Evolutionary conservation across 2,329 filamentous ascomycete species (phyloP).

Genomic region (Ophiostoma ips): DNA sequence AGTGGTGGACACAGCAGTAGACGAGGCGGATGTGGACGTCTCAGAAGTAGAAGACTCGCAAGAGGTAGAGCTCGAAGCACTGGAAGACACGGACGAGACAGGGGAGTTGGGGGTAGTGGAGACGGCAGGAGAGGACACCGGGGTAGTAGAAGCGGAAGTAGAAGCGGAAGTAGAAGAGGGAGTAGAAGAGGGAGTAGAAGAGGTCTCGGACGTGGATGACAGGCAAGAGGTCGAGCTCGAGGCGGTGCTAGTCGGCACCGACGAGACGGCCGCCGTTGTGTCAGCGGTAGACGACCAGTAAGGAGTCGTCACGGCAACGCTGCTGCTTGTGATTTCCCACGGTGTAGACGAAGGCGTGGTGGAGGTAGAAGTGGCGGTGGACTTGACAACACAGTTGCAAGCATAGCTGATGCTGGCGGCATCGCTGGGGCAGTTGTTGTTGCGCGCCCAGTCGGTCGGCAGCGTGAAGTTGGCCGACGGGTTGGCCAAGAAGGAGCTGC

Average conservation of each 20-base stretch:
- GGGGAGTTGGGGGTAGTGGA: not conserved
- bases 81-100: too few species aligned
- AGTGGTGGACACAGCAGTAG: too few species aligned
- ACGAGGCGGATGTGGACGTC: too few species aligned
- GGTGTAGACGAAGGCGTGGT: not conserved
- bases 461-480: not conserved
- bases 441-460: conserved; percentile 6
- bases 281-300: not conserved
- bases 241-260: not conserved
- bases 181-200: too few species aligned
- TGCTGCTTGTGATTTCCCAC: too few species aligned
- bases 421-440: conserved; percentile 6
- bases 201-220: too few species aligned
- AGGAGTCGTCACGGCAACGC: too few species aligned
- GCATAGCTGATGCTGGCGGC: conserved; percentile 4
- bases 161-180: not conserved
- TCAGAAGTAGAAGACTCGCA: not conserved
- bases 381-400: conserved; percentile 7
- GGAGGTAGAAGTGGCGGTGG: not conserved
- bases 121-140: too few species aligned
- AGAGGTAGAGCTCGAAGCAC: not conserved
- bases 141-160: too few species aligned
- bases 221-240: not conserved
- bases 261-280: not conserved
- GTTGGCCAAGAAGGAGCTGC: conserved; percentile 4